Evolutionary conservation across 2,329 filamentous ascomycete species (phyloP).

Genomic region (Stachybotrys elegans): DNA sequence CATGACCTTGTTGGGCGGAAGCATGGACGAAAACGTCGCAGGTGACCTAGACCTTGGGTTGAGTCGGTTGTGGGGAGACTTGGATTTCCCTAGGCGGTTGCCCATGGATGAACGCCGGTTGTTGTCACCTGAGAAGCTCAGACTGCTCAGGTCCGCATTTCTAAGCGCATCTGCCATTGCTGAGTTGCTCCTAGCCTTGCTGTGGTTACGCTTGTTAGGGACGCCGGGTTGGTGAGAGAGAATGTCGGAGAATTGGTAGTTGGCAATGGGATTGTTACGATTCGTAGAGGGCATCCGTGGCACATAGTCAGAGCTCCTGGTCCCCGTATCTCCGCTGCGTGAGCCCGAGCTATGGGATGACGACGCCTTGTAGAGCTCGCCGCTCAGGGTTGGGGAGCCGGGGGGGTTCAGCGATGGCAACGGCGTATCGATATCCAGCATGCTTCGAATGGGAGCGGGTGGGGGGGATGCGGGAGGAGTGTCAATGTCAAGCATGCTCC

Average conservation of each 20-base stretch:
- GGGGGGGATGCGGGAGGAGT: constrained; percentile 32
- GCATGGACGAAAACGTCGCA: constrained; percentile 18
- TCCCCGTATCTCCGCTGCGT: constrained; percentile 51
- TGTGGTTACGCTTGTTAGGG: constrained; percentile 14
- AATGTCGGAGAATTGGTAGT: constrained; percentile 59
- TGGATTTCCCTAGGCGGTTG: constrained; percentile 37
- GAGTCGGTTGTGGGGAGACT: constrained; percentile 48
- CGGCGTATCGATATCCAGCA: constrained; percentile 45
- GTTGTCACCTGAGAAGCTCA: constrained; percentile 43
- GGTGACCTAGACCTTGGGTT: constrained; percentile 32
- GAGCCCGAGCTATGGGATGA: constrained; percentile 26
- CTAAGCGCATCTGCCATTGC: constrained; percentile 50
- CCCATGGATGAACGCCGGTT: constrained; percentile 35
- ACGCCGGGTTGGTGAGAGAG: constrained; percentile 41
- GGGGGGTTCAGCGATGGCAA: constrained; percentile 27
- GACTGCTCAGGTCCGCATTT: constrained; percentile 42
- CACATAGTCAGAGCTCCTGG: constrained; percentile 42
- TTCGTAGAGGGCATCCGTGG: constrained; percentile 17
- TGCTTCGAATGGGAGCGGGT: constrained; percentile 42
- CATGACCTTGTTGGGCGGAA: constrained; percentile 34
- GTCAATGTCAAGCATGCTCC: constrained; percentile 62
- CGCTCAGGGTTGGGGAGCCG: constrained; percentile 21
- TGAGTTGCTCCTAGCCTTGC: constrained; percentile 26
- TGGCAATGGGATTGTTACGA: constrained; percentile 39
- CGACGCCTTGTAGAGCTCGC: constrained; percentile 15